Evolutionary conservation across 148 eudicot species (phyloP), one percentile per base, ranked within the genome.

Genomic region (Amaranthus hypochondriacus): DNA sequence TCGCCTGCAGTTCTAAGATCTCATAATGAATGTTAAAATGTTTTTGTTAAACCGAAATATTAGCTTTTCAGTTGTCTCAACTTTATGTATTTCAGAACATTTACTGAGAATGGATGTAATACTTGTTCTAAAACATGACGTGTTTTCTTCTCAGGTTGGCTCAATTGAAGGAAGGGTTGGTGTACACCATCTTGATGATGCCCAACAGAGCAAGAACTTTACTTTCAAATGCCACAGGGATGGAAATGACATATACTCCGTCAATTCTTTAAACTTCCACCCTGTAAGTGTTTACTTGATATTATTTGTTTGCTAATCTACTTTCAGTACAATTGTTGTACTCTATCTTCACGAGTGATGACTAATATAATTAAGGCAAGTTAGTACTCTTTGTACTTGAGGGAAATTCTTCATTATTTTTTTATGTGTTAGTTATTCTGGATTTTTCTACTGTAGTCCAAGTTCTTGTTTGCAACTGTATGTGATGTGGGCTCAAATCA

Each of bases 131-230:
- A 42, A 70, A 9, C 43, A 15, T 62, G 21, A 57, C 14, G 46
- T 0, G n/a, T 13, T 70, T 69, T 46, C 14, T 60, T 60, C 57
- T 56, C 60, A 95, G 99, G 89, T 95, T 86, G 99, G 99, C 52
- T 95, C 99, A 66, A 95, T 95, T 80, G 99, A 95, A 82, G 99
- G 99, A 59, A 80, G 97, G 76, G 99, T 95, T 82, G 99, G 97
- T 67, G 97, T 95, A n/a, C 99, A 95, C 78, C 97, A 95, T 80
- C 88, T 95, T 68, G 99, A 95, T 77, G 99, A 95, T 79, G 75
- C 96, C 13, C 97, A 87, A 47, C 84, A 84, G 75, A 81, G 85
- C 83, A 92, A 92, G 86, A 95, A 92, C 77, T 95, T 95, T 65
- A 95, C 99, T 67, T 95, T 95, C 87, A 95, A 95, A 84, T 95